Percentiles rank a stretch among this genome's conserved stretches.
Conservation (phyloP, 371 early-diverging fungal species). For the Zancudomyces culisetae region DNA sequence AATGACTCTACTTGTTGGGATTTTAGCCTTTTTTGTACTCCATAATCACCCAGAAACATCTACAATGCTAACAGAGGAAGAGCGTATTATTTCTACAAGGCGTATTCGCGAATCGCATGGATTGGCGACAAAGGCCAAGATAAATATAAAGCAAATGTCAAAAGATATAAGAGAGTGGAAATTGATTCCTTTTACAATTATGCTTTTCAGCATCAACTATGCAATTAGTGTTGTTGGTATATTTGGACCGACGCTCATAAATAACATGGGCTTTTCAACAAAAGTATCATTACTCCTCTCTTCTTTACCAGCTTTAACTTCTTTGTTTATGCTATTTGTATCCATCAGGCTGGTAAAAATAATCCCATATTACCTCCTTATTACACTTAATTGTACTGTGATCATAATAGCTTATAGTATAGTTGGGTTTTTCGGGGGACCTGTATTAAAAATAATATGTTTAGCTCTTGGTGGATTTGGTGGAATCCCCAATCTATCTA, state of each 20-base stretch:
- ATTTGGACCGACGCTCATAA: too few relatives aligned
- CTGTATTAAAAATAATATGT: neutral
- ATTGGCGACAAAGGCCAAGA: constrained; percentile 4
- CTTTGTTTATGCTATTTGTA: too few relatives aligned
- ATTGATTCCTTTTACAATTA: too few relatives aligned
- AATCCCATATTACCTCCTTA: constrained; percentile 3
- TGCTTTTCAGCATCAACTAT: too few relatives aligned
- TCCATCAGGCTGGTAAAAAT: neutral
- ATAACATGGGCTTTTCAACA: too few relatives aligned
- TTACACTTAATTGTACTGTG: constrained; percentile 4
- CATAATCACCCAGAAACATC: constrained; percentile 19
- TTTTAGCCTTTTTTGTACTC: constrained; percentile 8
- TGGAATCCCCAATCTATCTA: neutral
- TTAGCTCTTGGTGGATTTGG: neutral
- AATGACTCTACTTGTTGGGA: constrained; percentile 23
- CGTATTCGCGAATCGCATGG: constrained; percentile 10
- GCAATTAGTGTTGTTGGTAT: too few relatives aligned
- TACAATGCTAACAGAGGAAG: constrained; percentile 12
- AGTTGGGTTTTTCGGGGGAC: neutral
- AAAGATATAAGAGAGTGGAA: constrained; percentile 16
- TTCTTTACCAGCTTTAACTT: too few relatives aligned
- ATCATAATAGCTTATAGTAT: neutral
- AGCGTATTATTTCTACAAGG: constrained; percentile 7
- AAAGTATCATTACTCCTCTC: too few relatives aligned
- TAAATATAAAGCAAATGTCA: constrained; percentile 9